Conservation (phyloP, 73 alveolate species). For the Paramecium tetraurelia region DNA sequence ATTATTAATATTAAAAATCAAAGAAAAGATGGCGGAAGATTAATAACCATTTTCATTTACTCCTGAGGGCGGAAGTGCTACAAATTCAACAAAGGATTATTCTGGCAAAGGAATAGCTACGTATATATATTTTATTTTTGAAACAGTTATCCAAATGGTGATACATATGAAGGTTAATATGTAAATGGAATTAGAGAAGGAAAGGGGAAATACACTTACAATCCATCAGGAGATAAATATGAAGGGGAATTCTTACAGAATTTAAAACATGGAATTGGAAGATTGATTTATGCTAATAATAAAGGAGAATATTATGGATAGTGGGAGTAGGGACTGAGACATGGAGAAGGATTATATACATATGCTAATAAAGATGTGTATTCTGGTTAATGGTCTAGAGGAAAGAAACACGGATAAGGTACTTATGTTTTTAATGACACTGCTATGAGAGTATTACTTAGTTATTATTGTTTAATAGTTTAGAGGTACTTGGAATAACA, state of each 20-base stretch:
- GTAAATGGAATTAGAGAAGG: constrained; percentile 79
- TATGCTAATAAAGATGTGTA: constrained; percentile 86
- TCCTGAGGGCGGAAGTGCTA: constrained; percentile 63
- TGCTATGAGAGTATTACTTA: background rate
- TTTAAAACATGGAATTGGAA: constrained; percentile 88
- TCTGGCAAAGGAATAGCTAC: constrained; percentile 82
- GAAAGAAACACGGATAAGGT: constrained; percentile 64
- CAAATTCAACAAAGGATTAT: constrained; percentile 72
- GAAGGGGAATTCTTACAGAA: constrained; percentile 81
- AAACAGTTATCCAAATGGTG: constrained; percentile 81
- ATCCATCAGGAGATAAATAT: constrained; percentile 57
- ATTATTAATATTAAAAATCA: background rate
- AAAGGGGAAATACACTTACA: constrained; percentile 65
- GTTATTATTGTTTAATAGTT: background rate
- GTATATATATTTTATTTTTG: background rate
- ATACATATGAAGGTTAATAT: constrained; percentile 82
- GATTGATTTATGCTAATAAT: constrained; percentile 73
- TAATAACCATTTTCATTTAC: constrained; percentile 50
- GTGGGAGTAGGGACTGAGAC: constrained; percentile 78
- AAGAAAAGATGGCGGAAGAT: constrained; percentile 25
- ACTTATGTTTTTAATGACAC: constrained; percentile 62
- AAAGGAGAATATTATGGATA: constrained; percentile 83
- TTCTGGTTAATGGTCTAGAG: constrained; percentile 87
- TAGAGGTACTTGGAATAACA: constrained; percentile 34
- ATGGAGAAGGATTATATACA: constrained; percentile 93